phyloP scores from a whole-genome alignment of 495 filamentous ascomycete species.

The Saxophila tyrrhenica region DNA sequence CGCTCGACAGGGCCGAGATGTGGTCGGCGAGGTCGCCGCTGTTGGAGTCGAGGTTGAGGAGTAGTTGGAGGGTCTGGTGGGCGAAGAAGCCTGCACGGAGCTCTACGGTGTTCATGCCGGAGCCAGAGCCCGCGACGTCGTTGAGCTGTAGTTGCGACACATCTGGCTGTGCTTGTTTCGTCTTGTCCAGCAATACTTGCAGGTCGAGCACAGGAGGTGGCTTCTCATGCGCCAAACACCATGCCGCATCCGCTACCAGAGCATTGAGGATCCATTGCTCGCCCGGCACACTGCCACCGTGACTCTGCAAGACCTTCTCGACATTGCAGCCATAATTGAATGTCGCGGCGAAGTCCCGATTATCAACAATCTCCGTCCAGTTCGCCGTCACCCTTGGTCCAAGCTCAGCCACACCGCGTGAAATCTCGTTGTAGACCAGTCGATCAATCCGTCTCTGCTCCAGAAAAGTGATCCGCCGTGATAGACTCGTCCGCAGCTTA shows the following conservation, averaged over 20 bases:
- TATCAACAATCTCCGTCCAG: conserved; percentile 10
- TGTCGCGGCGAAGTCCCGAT: conserved; percentile 11
- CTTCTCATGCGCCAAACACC: conserved; percentile 1
- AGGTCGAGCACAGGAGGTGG: neutral
- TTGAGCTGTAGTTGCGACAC: neutral
- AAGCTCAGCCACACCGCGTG: neutral
- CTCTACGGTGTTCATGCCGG: neutral
- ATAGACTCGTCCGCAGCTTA: conserved; percentile 3
- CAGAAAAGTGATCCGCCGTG: conserved; percentile 4
- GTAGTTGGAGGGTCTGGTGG: neutral
- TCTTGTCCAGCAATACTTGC: neutral
- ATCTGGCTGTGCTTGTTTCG: neutral
- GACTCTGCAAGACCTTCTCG: conserved; percentile 7
- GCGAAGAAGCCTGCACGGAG: conserved; percentile 7
- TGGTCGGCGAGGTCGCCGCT: neutral
- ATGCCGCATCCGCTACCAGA: conserved; percentile 8
- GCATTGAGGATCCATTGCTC: conserved; percentile 4
- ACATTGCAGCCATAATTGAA: conserved; percentile 18
- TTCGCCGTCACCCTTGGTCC: conserved; percentile 7
- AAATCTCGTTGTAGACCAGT: neutral
- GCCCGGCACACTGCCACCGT: neutral
- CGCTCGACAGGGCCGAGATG: neutral
- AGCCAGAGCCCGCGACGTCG: neutral
- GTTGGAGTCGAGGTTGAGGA: neutral
- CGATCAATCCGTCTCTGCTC: conserved; percentile 14